Percentiles rank a stretch among this genome's conserved stretches.
Conservation (phyloP, 352 stramenopile genomes). For the Phytophthora citricola region DNA sequence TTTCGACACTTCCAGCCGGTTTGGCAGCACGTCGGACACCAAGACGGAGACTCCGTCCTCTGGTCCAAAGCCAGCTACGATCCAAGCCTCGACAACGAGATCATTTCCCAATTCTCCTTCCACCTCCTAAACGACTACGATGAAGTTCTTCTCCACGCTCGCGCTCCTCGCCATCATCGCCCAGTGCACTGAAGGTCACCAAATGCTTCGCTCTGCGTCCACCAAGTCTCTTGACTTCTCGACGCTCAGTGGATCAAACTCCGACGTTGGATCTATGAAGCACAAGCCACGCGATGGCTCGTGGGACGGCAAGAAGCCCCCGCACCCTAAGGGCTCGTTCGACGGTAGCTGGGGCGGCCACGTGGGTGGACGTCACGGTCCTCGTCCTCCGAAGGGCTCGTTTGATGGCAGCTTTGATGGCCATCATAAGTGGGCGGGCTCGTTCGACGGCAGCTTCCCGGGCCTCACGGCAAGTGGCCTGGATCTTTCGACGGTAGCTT, state of each 20-base stretch:
- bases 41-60: conserved; percentile 1
- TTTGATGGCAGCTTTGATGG: background rate
- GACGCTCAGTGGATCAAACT: conserved; percentile 2
- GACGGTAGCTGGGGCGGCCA: conserved; percentile 3
- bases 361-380: background rate
- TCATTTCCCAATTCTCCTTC: conserved; percentile 30
- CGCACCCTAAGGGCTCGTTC: conserved; percentile 22
- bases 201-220: conserved; percentile 30
- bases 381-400: background rate
- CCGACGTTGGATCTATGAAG: conserved; percentile 16
- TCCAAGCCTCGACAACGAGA: background rate
- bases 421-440: background rate
- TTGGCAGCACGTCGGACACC: conserved; percentile 24
- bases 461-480: conserved; percentile 7
- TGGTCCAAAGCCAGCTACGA: background rate
- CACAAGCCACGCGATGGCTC: conserved; percentile 18
- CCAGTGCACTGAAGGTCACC: conserved; percentile 20
- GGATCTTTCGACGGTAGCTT: conserved; percentile 21
- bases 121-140: conserved; percentile 8
- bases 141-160: conserved; percentile 31
- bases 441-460: conserved; percentile 11
- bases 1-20: conserved; percentile 8
- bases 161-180: conserved; percentile 26
- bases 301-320: conserved; percentile 15
- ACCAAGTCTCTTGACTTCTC: conserved; percentile 25